Evolutionary conservation across 371 early-diverging fungal species (phyloP), one percentile per base, ranked within the genome.

Genomic region (Haplosporangium sp.): DNA sequence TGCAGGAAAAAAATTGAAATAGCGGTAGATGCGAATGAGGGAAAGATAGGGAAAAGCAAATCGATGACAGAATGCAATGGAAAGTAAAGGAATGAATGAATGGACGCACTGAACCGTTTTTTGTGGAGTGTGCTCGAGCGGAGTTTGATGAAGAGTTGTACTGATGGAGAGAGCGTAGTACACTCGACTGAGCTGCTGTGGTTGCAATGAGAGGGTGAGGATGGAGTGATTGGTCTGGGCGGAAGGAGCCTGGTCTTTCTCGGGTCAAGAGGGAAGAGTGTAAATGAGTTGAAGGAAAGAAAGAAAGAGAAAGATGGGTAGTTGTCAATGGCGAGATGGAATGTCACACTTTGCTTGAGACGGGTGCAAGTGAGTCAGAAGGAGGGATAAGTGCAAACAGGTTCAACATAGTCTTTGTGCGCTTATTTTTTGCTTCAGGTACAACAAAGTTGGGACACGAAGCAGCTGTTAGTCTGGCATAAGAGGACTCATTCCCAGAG

Each of bases 311-410:
- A 9, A 54, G 55, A 54, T 29, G 16, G 55, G 36, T 16, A 29
- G 12, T 36, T 21, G 29, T 36, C 52, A 51, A 51, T 20, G 52
- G 52, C 20, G 52, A 51, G 52, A 20, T 18, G 13, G 23, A 10
- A 51, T 16, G 52, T 16, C 10, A 45, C 11, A 45, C 45, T 16
- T 45, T 45, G 45, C 16, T 1, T 45, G 45, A 45, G 45, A 13
- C 6, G 54, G 20, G 54, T 12, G 54, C 36, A 36, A 11, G 54
- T 54, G 54, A 54, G 54, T 54, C 54, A 54, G 51, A 51, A 18
- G 20, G 51, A 51, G 51, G 20, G 29, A 29, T 4, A 29, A 29
- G 29, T 4, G 4, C 29, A 29, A 29, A 29, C 29, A 29, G 29
- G 29, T 29, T 29, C 29, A 29, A 29, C 29, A 29, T 29, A 4